phyloP scores from a whole-genome alignment of 345 rosid species.

The Lagerstroemia speciosa region DNA sequence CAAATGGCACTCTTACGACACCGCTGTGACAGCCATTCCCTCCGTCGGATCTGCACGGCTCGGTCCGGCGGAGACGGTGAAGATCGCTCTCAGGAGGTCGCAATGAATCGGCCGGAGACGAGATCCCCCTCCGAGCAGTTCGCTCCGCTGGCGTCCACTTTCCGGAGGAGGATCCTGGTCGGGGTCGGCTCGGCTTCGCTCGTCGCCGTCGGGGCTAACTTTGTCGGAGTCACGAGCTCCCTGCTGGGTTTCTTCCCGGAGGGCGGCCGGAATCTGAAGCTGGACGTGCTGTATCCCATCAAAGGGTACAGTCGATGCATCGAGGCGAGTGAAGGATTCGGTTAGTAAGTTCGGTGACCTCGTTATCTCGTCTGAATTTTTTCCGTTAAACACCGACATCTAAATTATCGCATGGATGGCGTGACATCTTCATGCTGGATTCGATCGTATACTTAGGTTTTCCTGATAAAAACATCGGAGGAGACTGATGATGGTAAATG shows the following conservation, averaged over 20 bases:
- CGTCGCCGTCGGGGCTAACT: conserved; percentile 77
- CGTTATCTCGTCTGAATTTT: background rate
- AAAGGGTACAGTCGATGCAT: conserved; percentile 69
- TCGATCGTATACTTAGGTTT: too few relatives aligned
- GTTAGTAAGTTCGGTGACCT: conserved; percentile 36
- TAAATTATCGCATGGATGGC: too few relatives aligned
- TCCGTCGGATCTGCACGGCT: conserved; percentile 20
- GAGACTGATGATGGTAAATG: too few relatives aligned
- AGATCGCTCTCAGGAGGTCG: conserved; percentile 15
- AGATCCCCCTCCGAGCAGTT: conserved; percentile 55
- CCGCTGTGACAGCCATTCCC: conserved; percentile 6
- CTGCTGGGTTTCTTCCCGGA: conserved; percentile 66
- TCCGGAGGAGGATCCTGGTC: conserved; percentile 49
- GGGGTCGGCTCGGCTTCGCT: conserved; percentile 68
- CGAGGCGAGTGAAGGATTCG: conserved; percentile 67
- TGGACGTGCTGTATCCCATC: conserved; percentile 76
- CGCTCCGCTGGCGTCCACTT: conserved; percentile 50
- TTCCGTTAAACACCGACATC: too few relatives aligned
- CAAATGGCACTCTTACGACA: conserved; percentile 19
- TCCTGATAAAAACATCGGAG: too few relatives aligned
- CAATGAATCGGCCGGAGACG: background rate
- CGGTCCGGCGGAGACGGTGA: conserved; percentile 38
- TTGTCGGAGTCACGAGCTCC: conserved; percentile 67
- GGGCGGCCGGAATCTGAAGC: conserved; percentile 50
- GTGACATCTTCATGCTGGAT: too few relatives aligned